Percentiles rank a stretch among this genome's conserved stretches.
phyloP scores from a whole-genome alignment of 108 stramenopile species.

The Licmophora abbreviata region DNA sequence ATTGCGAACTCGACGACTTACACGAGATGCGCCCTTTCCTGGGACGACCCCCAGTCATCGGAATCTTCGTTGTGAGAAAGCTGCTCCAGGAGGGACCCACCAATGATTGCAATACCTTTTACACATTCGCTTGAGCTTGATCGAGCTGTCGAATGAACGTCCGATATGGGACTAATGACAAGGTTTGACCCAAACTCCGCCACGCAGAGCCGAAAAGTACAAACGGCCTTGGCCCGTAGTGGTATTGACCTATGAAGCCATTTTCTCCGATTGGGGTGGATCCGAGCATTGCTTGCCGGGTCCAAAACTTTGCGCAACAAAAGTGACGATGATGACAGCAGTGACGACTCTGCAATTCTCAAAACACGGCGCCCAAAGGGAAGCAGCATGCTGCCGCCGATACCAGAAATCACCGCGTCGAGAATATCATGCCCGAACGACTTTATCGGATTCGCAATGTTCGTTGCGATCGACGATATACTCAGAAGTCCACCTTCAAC shows the following conservation, averaged over 20 bases:
- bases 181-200: conserved; percentile 19
- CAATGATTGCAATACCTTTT: conserved; percentile 17
- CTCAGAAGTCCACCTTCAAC: conserved; percentile 33
- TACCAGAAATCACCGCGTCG: conserved; percentile 7
- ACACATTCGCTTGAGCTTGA: conserved; percentile 8
- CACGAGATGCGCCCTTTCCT: conserved; percentile 18
- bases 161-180: conserved; percentile 4
- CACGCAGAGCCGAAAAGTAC: conserved; percentile 10
- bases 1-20: background rate
- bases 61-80: conserved; percentile 2
- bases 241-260: conserved; percentile 38
- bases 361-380: conserved; percentile 27
- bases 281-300: conserved; percentile 13
- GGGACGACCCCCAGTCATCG: conserved; percentile 20
- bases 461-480: conserved; percentile 12
- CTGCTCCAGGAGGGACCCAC: conserved; percentile 38
- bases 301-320: conserved; percentile 27
- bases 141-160: background rate
- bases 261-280: conserved; percentile 25
- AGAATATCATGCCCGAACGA: conserved; percentile 23
- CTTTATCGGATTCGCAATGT: conserved; percentile 32
- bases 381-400: conserved; percentile 21
- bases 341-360: conserved; percentile 27
- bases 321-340: conserved; percentile 30
- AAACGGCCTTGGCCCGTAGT: conserved; percentile 16